A percentile compares a stretch with the other conserved stretches of the same genome.
phyloP scores from a whole-genome alignment of 2,329 filamentous ascomycete species.

The Fusarium sp. region DNA sequence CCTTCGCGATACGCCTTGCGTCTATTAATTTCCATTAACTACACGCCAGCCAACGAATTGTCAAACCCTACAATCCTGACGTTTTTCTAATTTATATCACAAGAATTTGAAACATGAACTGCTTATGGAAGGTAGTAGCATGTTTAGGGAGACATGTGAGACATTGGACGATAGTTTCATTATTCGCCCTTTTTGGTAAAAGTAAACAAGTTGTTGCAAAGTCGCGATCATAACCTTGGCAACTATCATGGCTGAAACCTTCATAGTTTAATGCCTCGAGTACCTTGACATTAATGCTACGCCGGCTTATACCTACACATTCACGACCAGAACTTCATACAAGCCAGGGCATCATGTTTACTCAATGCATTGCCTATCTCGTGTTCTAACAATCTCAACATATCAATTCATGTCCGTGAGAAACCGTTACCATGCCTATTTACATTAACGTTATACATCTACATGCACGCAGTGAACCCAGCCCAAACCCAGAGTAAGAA shows the following conservation, averaged over 20 bases:
- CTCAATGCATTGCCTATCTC: slow-evolving; percentile 15
- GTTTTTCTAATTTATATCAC: background rate
- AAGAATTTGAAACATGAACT: background rate
- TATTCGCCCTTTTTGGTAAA: background rate
- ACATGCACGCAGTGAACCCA: slow-evolving; percentile 11
- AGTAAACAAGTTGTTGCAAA: background rate
- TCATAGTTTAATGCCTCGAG: background rate
- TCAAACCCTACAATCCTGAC: background rate
- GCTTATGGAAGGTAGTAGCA: background rate
- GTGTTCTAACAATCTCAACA: slow-evolving; percentile 24
- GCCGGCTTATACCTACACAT: background rate
- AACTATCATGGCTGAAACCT: background rate
- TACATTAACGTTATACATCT: slow-evolving; percentile 30
- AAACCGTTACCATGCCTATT: slow-evolving; percentile 28
- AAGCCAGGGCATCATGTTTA: background rate
- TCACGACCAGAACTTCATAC: background rate
- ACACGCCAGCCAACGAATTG: background rate
- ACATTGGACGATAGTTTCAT: background rate
- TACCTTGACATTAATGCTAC: background rate
- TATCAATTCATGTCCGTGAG: slow-evolving; percentile 20
- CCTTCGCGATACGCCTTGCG: slow-evolving; percentile 21
- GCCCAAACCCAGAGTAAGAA: background rate
- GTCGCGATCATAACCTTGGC: background rate
- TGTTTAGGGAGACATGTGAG: background rate
- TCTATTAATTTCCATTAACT: background rate